Evolutionary conservation across 2,329 filamentous ascomycete species (phyloP).

Genomic region (Drechslera avenae): DNA sequence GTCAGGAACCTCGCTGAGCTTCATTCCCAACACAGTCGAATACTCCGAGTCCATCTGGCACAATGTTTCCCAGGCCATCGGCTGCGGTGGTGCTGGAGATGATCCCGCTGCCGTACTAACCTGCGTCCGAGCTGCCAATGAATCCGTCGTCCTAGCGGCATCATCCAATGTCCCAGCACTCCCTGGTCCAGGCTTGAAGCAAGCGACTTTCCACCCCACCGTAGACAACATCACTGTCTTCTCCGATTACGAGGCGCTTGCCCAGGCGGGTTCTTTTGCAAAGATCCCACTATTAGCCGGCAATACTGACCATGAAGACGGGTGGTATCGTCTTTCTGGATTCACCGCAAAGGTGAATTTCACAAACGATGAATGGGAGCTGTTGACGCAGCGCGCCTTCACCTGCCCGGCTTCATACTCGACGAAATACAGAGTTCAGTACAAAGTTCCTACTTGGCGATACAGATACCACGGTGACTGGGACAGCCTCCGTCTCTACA

Average conservation of each 20-base stretch:
- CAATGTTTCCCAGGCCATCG: constrained; percentile 48
- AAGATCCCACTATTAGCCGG: constrained; percentile 33
- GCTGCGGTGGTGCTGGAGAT: constrained; percentile 39
- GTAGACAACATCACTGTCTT: constrained; percentile 41
- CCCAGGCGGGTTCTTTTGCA: constrained; percentile 28
- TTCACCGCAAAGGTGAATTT: constrained; percentile 28
- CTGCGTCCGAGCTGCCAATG: constrained; percentile 45
- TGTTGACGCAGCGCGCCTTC: constrained; percentile 32
- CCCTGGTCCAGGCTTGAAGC: constrained; percentile 28
- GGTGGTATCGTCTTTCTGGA: constrained; percentile 36
- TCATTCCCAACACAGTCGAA: constrained; percentile 32
- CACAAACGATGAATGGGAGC: constrained; percentile 30
- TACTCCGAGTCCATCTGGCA: constrained; percentile 35
- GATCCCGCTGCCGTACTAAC: constrained; percentile 35
- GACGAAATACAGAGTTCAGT: constrained; percentile 27
- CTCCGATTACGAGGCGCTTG: constrained; percentile 32
- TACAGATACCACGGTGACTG: constrained; percentile 48
- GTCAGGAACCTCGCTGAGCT: constrained; percentile 54
- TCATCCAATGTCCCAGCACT: constrained; percentile 33
- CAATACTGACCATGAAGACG: constrained; percentile 33
- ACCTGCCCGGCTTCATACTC: constrained; percentile 29
- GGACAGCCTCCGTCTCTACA: constrained; percentile 42
- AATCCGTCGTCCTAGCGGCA: constrained; percentile 28
- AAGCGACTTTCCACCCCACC: constrained; percentile 40
- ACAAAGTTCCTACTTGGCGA: constrained; percentile 43